Evolutionary conservation across 768 basidiomycete species (phyloP).

Genomic region (Suillus weaverae): DNA sequence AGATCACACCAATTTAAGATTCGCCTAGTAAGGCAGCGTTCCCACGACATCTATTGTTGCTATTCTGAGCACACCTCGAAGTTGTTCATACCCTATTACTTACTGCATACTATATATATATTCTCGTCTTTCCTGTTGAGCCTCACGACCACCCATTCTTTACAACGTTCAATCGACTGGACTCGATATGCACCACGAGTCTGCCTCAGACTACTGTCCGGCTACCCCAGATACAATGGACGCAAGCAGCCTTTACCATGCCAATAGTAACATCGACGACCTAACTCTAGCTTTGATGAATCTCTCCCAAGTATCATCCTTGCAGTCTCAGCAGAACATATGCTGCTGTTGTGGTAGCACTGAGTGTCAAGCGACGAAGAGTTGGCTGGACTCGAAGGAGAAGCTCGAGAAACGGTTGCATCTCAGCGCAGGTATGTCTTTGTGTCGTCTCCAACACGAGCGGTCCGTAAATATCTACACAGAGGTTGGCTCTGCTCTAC

Average conservation of each 20-base stretch:
- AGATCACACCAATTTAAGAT: not conserved
- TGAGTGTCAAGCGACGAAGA: conserved; percentile 62
- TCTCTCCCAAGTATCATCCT: conserved; percentile 74
- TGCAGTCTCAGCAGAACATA: conserved; percentile 54
- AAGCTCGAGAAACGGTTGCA: conserved; percentile 76
- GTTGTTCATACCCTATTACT: conserved; percentile 4
- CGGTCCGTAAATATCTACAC: conserved; percentile 11
- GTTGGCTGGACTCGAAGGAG: conserved; percentile 65
- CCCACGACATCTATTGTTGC: conserved; percentile 1
- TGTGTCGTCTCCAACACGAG: not conserved
- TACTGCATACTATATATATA: conserved; percentile 7
- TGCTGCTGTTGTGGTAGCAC: conserved; percentile 68
- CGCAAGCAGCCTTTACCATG: conserved; percentile 50
- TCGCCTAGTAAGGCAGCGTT: not conserved
- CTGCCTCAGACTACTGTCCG: conserved; percentile 33
- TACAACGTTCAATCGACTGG: not conserved
- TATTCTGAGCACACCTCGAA: conserved; percentile 2
- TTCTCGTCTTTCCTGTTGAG: not conserved
- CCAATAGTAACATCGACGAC: conserved; percentile 72
- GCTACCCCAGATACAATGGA: conserved; percentile 52
- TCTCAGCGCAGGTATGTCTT: conserved; percentile 78
- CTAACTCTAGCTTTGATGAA: conserved; percentile 70
- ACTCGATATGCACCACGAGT: conserved; percentile 24
- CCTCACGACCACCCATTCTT: conserved; percentile 3
- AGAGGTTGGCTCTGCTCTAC: conserved; percentile 90